Conservation (phyloP, 306 rosid species). For the Dryas octopetala region DNA sequence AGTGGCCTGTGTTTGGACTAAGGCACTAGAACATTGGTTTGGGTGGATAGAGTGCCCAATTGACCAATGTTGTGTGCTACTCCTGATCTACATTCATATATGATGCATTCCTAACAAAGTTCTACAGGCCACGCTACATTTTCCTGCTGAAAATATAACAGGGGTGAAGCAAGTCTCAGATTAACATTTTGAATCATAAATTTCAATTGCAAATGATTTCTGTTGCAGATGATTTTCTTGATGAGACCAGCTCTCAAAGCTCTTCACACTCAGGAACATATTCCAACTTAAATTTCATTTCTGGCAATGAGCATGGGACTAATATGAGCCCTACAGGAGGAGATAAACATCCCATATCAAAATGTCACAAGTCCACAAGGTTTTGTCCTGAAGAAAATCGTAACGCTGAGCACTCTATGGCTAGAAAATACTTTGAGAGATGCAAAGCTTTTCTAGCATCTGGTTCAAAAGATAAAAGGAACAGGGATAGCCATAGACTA, state of each 20-base stretch:
- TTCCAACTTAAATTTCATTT: slow-evolving; percentile 56
- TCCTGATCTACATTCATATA: too few species aligned
- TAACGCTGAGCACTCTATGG: slow-evolving; percentile 15
- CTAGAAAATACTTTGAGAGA: slow-evolving; percentile 28
- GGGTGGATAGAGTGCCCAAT: not conserved
- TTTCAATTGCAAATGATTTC: slow-evolving; percentile 23
- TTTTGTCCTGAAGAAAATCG: slow-evolving; percentile 51
- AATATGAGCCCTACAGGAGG: slow-evolving; percentile 30
- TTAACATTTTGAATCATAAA: slow-evolving; percentile 8
- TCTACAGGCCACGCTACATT: not conserved
- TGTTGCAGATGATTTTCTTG: slow-evolving; percentile 66
- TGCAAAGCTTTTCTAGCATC: slow-evolving; percentile 38
- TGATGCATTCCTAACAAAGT: not conserved
- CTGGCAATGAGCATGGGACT: slow-evolving; percentile 46
- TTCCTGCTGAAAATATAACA: not conserved
- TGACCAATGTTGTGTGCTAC: not conserved
- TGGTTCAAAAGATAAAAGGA: slow-evolving; percentile 41
- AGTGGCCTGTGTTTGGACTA: not conserved
- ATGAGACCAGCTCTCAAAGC: slow-evolving; percentile 71
- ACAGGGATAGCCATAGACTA: slow-evolving; percentile 38
- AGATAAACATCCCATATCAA: slow-evolving; percentile 41
- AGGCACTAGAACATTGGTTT: not conserved
- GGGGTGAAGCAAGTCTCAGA: not conserved
- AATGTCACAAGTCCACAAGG: slow-evolving; percentile 50
- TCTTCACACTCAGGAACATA: slow-evolving; percentile 62